Percentiles rank a stretch among this genome's conserved stretches.
Conservation (phyloP, 2,329 filamentous ascomycete genomes). For the Pseudocercospora macadamiae region DNA sequence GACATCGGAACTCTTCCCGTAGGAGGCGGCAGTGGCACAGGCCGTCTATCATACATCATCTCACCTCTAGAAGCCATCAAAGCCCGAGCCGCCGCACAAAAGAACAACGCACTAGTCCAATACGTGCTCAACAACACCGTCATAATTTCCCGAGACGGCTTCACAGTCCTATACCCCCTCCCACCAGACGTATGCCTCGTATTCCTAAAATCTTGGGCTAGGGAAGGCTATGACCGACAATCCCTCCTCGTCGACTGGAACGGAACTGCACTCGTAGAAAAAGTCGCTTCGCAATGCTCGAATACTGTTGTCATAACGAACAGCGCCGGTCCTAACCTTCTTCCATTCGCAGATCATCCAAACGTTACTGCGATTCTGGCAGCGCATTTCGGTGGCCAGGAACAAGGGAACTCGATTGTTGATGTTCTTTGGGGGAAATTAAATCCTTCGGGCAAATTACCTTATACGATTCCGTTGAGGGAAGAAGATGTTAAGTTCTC, state of each 20-base stretch:
- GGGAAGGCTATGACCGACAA: constrained; percentile 49
- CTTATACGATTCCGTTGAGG: constrained; percentile 79
- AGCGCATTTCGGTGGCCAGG: constrained; percentile 81
- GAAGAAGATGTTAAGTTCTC: constrained; percentile 45
- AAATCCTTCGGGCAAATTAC: constrained; percentile 77
- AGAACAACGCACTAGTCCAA: constrained; percentile 48
- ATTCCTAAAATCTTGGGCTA: constrained; percentile 60
- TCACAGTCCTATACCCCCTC: constrained; percentile 47
- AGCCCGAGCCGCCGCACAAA: constrained; percentile 30
- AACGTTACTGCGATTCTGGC: constrained; percentile 75
- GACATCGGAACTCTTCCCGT: constrained; percentile 49
- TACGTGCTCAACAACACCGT: constrained; percentile 46
- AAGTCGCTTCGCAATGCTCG: constrained; percentile 54
- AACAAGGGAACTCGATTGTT: constrained; percentile 75
- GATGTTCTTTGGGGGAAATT: constrained; percentile 58
- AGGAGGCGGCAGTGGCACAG: constrained; percentile 48
- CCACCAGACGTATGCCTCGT: constrained; percentile 56
- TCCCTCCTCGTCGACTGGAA: constrained; percentile 49
- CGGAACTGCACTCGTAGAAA: constrained; percentile 47
- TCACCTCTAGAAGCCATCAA: constrained; percentile 48
- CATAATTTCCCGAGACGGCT: constrained; percentile 37
- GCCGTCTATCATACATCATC: constrained; percentile 43
- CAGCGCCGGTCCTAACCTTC: constrained; percentile 58
- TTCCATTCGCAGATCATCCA: constrained; percentile 47
- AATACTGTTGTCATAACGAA: constrained; percentile 66